Evolutionary conservation across 208 protist genomes (phyloP).

Genomic region (Perkinsela sp.): DNA sequence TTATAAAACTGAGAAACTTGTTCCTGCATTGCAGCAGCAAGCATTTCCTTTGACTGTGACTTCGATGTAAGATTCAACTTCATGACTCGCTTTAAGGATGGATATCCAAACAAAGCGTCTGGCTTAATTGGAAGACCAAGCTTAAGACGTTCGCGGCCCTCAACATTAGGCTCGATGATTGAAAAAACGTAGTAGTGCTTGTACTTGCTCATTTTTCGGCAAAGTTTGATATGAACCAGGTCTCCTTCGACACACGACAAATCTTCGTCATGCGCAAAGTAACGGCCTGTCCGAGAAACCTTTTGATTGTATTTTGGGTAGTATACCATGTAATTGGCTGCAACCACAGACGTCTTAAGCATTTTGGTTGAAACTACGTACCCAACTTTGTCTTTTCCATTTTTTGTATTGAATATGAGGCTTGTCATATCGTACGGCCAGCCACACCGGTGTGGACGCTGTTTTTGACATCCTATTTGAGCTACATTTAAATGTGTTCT

Average conservation of each 20-base stretch:
- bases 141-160: conserved; percentile 58
- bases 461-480: conserved; percentile 42
- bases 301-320: conserved; percentile 72
- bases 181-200: conserved; percentile 75
- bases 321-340: conserved; percentile 65
- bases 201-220: conserved; percentile 65
- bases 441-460: conserved; percentile 60
- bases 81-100: conserved; percentile 49
- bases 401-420: conserved; percentile 66
- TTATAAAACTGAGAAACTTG: conserved; percentile 65
- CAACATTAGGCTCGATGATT: conserved; percentile 62
- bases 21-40: conserved; percentile 62
- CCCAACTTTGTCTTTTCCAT: conserved; percentile 65
- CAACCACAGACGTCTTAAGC: conserved; percentile 63
- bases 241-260: conserved; percentile 68
- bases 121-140: conserved; percentile 52
- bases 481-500: conserved; percentile 60
- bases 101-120: conserved; percentile 56
- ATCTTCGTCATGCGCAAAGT: conserved; percentile 68
- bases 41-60: conserved; percentile 52
- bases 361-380: conserved; percentile 68
- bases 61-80: conserved; percentile 63
- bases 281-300: conserved; percentile 55
- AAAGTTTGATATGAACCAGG: conserved; percentile 67
- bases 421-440: conserved; percentile 68